A percentile compares a stretch with the other conserved stretches of the same genome.
Evolutionary conservation across 805 yeast genomes (phyloP).

Genomic region (Allodekkera sacchari): DNA sequence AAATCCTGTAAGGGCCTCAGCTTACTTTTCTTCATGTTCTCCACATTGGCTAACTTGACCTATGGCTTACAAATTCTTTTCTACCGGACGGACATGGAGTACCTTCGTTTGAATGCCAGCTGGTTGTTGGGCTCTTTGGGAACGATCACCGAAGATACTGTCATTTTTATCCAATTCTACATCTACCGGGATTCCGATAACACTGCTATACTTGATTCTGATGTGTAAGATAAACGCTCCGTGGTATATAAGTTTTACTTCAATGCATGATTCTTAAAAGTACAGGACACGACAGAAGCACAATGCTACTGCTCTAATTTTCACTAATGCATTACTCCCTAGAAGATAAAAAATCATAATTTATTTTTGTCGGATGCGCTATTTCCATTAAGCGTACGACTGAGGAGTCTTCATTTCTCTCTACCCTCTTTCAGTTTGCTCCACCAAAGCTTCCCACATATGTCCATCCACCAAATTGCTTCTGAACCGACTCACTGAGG

Average conservation of each 20-base stretch:
- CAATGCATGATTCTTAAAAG: no score
- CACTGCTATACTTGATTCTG: no score
- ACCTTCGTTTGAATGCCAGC: conserved; percentile 54
- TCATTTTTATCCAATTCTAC: conserved; percentile 63
- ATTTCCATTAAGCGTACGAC: not conserved
- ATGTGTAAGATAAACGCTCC: no score
- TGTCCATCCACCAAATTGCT: conserved; percentile 99
- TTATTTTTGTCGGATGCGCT: not conserved
- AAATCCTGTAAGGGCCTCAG: conserved; percentile 83
- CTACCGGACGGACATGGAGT: conserved; percentile 53
- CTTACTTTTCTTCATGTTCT: conserved; percentile 66
- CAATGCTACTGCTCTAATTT: no score
- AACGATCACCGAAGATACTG: conserved; percentile 60
- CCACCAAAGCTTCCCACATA: conserved; percentile 52
- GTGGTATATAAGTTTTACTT: no score
- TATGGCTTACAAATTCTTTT: conserved; percentile 67
- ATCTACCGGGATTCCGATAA: conserved; percentile 32
- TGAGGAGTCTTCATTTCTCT: not conserved
- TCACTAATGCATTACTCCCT: no score
- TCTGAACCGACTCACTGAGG: conserved; percentile 89
- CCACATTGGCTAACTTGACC: conserved; percentile 67
- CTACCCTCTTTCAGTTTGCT: conserved; percentile 1
- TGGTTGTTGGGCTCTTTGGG: conserved; percentile 79
- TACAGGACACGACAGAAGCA: no score
- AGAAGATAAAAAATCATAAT: not conserved